A percentile compares a stretch with the other conserved stretches of the same genome.
Conservation (phyloP, 345 rosid species). For the Eucalyptus victrix region DNA sequence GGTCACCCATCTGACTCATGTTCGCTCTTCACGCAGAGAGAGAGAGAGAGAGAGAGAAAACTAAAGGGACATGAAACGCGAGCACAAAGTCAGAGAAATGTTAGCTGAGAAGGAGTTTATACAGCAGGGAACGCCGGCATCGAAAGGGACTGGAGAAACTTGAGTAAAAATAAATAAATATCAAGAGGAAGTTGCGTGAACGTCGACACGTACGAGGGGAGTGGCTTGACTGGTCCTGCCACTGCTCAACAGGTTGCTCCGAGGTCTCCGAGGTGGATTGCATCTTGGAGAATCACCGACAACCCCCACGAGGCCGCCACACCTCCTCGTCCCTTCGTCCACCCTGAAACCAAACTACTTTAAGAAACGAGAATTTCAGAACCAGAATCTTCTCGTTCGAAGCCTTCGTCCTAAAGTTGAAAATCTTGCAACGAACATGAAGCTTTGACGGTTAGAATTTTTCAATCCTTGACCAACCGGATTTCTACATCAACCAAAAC, state of each 20-base stretch:
- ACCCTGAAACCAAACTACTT: not conserved
- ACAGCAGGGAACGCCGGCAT: not conserved
- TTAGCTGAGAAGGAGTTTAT: not conserved
- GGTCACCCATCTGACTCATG: not conserved
- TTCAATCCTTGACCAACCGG: not conserved
- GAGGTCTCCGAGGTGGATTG: not conserved
- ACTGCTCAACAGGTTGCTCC: not conserved
- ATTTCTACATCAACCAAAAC: too few species aligned
- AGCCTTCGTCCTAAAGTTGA: not conserved
- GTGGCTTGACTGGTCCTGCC: not conserved
- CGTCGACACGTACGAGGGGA: not conserved
- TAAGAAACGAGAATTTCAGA: not conserved
- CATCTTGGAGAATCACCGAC: not conserved
- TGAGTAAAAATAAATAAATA: not conserved
- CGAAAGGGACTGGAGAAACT: not conserved
- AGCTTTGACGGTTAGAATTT: not conserved
- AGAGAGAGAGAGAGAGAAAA: not conserved
- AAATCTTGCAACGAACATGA: not conserved
- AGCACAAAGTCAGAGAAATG: not conserved
- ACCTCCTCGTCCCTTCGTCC: not conserved
- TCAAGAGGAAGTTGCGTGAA: not conserved
- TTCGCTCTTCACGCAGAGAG: not conserved
- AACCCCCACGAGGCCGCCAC: not conserved
- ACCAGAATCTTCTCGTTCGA: not conserved
- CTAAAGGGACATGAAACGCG: not conserved